Evolutionary conservation across 2,329 filamentous ascomycete genomes (phyloP).

Genomic region (Periconia sp.): DNA sequence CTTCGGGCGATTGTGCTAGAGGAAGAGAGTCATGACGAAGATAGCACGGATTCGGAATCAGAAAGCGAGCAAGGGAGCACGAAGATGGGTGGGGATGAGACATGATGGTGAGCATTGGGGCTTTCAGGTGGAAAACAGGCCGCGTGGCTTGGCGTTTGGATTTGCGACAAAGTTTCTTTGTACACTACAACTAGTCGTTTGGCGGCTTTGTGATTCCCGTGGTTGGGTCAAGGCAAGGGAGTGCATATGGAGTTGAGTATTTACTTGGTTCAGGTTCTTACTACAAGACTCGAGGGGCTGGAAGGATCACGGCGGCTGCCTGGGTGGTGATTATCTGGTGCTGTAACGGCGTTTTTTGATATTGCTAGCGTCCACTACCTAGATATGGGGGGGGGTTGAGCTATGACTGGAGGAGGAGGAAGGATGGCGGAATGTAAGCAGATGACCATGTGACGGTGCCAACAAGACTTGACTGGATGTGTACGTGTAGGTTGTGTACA

Average conservation of each 20-base stretch:
- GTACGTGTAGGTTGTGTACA: too few species aligned
- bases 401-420: too few species aligned
- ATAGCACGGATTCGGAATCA: constrained; percentile 38
- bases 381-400: background rate
- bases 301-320: background rate
- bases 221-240: constrained; percentile 11
- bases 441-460: too few species aligned
- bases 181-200: constrained; percentile 15
- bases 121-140: background rate
- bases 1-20: constrained; percentile 82
- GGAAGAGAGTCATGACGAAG: constrained; percentile 57
- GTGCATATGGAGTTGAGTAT: constrained; percentile 23
- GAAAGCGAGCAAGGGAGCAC: constrained; percentile 17
- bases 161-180: constrained; percentile 17
- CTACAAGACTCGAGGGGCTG: background rate
- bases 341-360: background rate
- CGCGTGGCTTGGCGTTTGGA: constrained; percentile 21
- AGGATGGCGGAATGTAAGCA: too few species aligned
- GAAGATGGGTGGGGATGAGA: constrained; percentile 17
- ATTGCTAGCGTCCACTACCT: background rate
- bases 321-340: constrained; percentile 4
- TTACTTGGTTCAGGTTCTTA: background rate
- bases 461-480: too few species aligned
- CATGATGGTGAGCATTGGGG: constrained; percentile 15
- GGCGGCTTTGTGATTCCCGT: constrained; percentile 11